These are phyloP conservation scores for Vigna reflexopilosa DNA, from an alignment of 306 rosid species.

Conservation along the genomic window DNA sequence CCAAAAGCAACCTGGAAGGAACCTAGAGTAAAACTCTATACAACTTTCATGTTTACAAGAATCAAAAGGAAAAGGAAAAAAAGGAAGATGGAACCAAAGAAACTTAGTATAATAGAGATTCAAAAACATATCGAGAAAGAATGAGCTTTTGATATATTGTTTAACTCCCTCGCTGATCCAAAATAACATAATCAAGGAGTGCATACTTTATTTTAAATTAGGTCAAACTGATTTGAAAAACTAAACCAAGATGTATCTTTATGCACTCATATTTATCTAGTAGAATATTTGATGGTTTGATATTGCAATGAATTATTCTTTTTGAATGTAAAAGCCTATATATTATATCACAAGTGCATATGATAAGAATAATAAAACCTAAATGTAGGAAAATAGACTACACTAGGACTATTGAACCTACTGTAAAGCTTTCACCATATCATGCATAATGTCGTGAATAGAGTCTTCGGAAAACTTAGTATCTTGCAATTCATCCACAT, in stretches of 20 bases:
- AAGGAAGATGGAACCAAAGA: too few relatives aligned
- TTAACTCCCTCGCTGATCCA: too few relatives aligned
- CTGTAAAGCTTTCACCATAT: slow-evolving; percentile 83
- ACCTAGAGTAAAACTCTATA: too few relatives aligned
- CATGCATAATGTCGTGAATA: slow-evolving; percentile 73
- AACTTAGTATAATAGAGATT: too few relatives aligned
- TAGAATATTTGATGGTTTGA: slow-evolving; percentile 94
- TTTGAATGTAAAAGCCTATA: slow-evolving; percentile 88
- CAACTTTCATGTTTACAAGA: too few relatives aligned
- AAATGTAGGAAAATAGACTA: neutral
- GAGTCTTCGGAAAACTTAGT: slow-evolving; percentile 88
- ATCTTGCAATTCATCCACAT: slow-evolving; percentile 69
- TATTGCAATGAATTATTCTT: slow-evolving; percentile 88
- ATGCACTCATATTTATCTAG: slow-evolving; percentile 87
- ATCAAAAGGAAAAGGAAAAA: too few relatives aligned
- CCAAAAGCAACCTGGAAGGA: too few relatives aligned
- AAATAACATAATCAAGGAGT: too few relatives aligned
- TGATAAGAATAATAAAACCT: slow-evolving; percentile 29
- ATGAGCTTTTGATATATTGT: too few relatives aligned
- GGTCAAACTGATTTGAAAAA: neutral
- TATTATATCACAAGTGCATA: slow-evolving; percentile 36
- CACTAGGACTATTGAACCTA: slow-evolving; percentile 45
- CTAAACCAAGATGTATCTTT: slow-evolving; percentile 58
- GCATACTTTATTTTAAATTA: slow-evolving; percentile 17
- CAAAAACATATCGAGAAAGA: too few relatives aligned